Conservation (phyloP, 2,329 filamentous ascomycete genomes). For the Aspergillus sp. region DNA sequence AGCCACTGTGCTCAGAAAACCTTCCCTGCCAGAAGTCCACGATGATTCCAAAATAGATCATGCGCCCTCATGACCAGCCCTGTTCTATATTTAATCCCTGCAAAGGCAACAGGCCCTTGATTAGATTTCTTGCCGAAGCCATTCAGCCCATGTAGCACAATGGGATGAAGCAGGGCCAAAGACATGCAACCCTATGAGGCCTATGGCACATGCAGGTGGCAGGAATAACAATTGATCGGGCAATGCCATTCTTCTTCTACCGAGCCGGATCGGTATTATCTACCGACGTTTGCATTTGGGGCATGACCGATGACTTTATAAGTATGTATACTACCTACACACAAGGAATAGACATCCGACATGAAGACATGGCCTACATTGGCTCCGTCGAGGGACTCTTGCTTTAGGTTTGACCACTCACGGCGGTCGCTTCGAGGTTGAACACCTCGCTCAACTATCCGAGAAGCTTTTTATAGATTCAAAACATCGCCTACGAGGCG, state of each 20-base stretch:
- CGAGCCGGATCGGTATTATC: neutral
- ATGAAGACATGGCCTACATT: too few species aligned
- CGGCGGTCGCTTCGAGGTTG: neutral
- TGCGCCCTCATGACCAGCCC: neutral
- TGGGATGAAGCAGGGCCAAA: neutral
- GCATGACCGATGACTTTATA: neutral
- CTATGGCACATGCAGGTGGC: neutral
- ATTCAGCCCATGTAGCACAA: neutral
- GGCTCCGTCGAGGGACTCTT: too few species aligned
- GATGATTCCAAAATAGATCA: neutral
- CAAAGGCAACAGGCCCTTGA: neutral
- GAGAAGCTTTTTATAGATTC: neutral
- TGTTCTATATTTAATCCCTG: neutral
- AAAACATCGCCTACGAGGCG: neutral
- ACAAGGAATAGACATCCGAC: too few species aligned
- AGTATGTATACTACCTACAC: neutral
- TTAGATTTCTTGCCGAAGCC: neutral
- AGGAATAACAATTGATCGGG: neutral
- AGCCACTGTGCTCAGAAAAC: too few species aligned
- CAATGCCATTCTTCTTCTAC: neutral
- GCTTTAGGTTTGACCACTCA: neutral
- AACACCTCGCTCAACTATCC: neutral
- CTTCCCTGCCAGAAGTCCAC: too few species aligned
- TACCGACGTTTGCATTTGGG: neutral
- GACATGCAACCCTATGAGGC: neutral